Base-by-base conservation (phyloP, 2,329 filamentous ascomycete genomes). In the Pseudopithomyces chartarum region DNA sequence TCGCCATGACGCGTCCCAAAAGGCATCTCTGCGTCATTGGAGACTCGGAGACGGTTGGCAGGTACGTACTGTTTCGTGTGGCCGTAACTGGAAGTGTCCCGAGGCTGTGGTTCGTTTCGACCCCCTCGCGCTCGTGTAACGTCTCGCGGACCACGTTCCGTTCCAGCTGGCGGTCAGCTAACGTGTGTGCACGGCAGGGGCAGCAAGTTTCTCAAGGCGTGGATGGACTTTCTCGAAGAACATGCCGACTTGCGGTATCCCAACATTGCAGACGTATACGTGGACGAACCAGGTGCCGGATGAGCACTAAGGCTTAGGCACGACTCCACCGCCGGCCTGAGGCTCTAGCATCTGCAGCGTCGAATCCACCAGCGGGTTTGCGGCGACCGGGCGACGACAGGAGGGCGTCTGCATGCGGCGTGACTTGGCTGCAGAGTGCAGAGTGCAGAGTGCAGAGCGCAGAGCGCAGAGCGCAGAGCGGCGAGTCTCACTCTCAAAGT, bases 1-100 rank as follows among this genome's bases (percentile, higher is more conserved):
- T 98, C 66, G 94, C 95, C 52, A 98, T 99, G 93, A 99, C 95
- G 60, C 87, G 95, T 63, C 92, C 95, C 6, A 94, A 90, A 79
- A 86, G 95, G 65, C 94, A 95, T 71, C 82, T 99, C 42, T 95
- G 91, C 60, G 85, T 99, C 17, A 89, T 97, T 68, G 95, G 94
- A 43, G 95, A 99, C 76, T 95, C 92, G 57, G 95, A 97, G 74
- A 98, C 94, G 2, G 91, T 97, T 54, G 88, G 89, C 76, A 87
- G 85, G 90, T 96, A 81, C 85, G 90, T 86, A 45, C 47, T 54
- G 23, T 38, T 46, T 29, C 11, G 34, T 39, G 4, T 29, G 17
- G 51, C 19, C 23, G 23, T 26, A 20, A 26, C n/a, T 15, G 39
- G 22, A 52, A 22, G 36, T 26, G 53, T 40, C 53, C 56, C 39